Evolutionary conservation across 1,284 basidiomycete species (phyloP).

Genomic region (Irpex lacteus): DNA sequence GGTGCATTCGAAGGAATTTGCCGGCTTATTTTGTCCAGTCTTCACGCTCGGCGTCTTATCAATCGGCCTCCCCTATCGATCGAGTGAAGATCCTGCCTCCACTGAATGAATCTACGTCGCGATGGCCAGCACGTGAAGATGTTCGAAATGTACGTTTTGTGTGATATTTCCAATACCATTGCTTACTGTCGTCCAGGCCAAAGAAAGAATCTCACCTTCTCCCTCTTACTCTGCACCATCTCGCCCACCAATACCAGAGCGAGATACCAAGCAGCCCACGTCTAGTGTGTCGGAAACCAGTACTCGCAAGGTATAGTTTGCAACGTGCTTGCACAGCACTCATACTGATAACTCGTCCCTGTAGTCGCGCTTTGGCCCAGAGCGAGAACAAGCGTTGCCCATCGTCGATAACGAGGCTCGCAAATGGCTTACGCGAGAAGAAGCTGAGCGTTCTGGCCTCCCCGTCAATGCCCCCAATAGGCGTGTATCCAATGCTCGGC

Average conservation of each 20-base stretch:
- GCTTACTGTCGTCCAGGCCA: background rate
- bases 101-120: background rate
- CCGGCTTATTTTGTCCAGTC: background rate
- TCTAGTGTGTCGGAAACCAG: background rate
- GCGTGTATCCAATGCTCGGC: background rate
- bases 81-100: background rate
- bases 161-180: background rate
- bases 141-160: background rate
- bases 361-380: background rate
- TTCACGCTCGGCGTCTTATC: background rate
- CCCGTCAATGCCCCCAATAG: background rate
- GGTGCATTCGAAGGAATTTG: background rate
- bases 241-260: background rate
- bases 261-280: background rate
- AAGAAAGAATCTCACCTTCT: background rate
- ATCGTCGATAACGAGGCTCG: background rate
- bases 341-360: background rate
- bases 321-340: background rate
- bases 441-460: background rate
- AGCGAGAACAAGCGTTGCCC: background rate
- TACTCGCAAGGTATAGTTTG: background rate
- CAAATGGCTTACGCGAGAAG: slow-evolving; percentile 1
- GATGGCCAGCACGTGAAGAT: background rate
- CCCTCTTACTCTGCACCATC: background rate
- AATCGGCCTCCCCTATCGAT: background rate